Conservation (phyloP, 2,329 filamentous ascomycete species). For the Coniosporium uncinatum region DNA sequence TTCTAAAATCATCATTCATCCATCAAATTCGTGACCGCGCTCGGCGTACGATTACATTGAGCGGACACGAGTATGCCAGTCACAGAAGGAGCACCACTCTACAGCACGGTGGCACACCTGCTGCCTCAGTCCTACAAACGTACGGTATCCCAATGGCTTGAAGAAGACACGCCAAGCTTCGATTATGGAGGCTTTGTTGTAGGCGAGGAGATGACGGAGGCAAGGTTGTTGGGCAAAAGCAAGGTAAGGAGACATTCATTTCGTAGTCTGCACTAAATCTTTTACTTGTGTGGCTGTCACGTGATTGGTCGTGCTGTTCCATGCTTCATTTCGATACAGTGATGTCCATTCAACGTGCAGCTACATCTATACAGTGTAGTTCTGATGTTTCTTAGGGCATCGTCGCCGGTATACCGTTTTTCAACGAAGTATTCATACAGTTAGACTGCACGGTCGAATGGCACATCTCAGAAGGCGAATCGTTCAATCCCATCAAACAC, state of each 20-base stretch:
- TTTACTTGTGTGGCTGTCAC: too few species aligned
- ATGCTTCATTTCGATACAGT: too few species aligned
- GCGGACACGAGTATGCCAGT: too few species aligned
- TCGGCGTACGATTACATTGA: too few species aligned
- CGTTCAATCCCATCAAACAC: conserved; percentile 56
- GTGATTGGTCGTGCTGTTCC: too few species aligned
- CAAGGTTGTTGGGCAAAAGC: conserved; percentile 50
- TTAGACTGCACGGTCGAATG: conserved; percentile 88
- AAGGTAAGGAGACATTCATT: conserved; percentile 26
- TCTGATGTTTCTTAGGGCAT: conserved; percentile 51
- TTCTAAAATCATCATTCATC: too few species aligned
- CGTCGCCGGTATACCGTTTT: conserved; percentile 89
- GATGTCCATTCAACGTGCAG: too few species aligned
- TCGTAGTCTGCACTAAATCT: too few species aligned
- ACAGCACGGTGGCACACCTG: conserved; percentile 63
- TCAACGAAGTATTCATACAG: conserved; percentile 89
- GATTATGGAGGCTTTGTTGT: conserved; percentile 98
- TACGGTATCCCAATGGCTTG: conserved; percentile 77
- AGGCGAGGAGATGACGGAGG: conserved; percentile 53
- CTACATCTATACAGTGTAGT: background rate
- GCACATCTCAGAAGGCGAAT: conserved; percentile 71
- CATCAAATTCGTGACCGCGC: too few species aligned
- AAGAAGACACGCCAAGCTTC: conserved; percentile 93
- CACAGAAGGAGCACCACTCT: conserved; percentile 45
- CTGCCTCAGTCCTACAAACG: conserved; percentile 83